Base-by-base conservation (phyloP, 2,329 filamentous ascomycete species). In the Aureobasidium sp. region DNA sequence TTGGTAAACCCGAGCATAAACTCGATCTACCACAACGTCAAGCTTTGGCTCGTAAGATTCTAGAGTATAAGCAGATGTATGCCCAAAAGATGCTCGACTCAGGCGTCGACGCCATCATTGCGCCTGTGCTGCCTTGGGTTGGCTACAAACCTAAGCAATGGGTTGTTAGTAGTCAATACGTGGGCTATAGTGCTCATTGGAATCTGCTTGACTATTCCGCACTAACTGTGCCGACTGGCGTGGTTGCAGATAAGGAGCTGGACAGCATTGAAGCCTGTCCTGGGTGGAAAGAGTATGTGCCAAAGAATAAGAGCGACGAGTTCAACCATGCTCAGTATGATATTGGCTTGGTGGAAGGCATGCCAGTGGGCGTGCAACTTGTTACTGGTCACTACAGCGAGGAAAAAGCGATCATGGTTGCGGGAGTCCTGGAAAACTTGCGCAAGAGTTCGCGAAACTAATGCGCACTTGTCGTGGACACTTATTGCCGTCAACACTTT, bases 61-160 rank as follows among this genome's bases (percentile, higher is more conserved):
- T 57, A 25, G 53, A 44, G 5, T 57, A 57, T 14, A 57, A 57
- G 10, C 53, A 44, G 21, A 25, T 21, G 53, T 57, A 57, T 36
- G 53, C 53, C 9, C 14, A 44, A 34, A 44, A 36, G 11, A 27
- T 57, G 53, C 53, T 57, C n/a, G 74, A 74, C 32, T 81, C 81
- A 62, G 73, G 75, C 2, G 78, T 86, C 9, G 86, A 89, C 69
- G 82, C 85, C 0, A 81, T 89, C 39, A 74, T 89, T 1, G 85
- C 81, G 61, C 86, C 85, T 0, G 81, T 77, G 0, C 81, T 80
- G 0, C 82, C 83, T 1, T 78, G 81, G 1, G 75, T 76, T 2
- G 82, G 82, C n/a, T 81, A 78, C 3, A 72, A 81, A 64, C 53
- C 53, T 14, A 57, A 45, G 39, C 53, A 57, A 27, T 57, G 53